Evolutionary conservation across 805 yeast species (phyloP).

Genomic region (Saturnispora gosingensis): DNA sequence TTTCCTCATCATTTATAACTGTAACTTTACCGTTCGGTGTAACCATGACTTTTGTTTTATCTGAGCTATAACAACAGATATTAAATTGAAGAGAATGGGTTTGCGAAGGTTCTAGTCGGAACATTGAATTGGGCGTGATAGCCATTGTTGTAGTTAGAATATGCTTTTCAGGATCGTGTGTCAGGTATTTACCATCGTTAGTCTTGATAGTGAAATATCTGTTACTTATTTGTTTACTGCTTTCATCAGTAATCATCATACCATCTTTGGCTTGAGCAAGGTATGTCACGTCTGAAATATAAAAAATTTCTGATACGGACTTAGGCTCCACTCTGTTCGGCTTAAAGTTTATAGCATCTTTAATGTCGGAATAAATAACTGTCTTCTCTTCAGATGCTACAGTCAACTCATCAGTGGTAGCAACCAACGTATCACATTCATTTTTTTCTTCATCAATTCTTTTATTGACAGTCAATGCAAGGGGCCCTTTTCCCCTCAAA

Average conservation of each 20-base stretch:
- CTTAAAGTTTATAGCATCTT: neutral
- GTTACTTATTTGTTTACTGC: neutral
- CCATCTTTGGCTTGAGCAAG: constrained; percentile 1
- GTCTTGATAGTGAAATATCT: constrained; percentile 18
- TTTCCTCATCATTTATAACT: constrained; percentile 24
- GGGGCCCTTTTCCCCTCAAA: neutral
- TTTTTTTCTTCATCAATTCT: neutral
- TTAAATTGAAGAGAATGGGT: constrained; percentile 7
- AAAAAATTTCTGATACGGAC: constrained; percentile 21
- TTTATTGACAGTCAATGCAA: neutral
- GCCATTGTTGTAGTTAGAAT: constrained; percentile 18
- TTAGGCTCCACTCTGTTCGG: constrained; percentile 20
- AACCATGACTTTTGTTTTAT: neutral
- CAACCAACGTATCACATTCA: neutral
- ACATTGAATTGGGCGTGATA: constrained; percentile 23
- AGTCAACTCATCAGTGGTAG: neutral
- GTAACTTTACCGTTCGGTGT: constrained; percentile 13
- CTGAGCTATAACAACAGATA: neutral
- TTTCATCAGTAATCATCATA: constrained; percentile 7
- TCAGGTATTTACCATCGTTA: constrained; percentile 17
- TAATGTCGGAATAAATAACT: neutral
- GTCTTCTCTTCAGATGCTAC: neutral
- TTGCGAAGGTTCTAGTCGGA: constrained; percentile 10
- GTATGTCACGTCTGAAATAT: constrained; percentile 15
- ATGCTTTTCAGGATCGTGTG: constrained; percentile 14